Evolutionary conservation across 345 rosid species (phyloP), one percentile per base, ranked within the genome.

Genomic region (Firmiana major): DNA sequence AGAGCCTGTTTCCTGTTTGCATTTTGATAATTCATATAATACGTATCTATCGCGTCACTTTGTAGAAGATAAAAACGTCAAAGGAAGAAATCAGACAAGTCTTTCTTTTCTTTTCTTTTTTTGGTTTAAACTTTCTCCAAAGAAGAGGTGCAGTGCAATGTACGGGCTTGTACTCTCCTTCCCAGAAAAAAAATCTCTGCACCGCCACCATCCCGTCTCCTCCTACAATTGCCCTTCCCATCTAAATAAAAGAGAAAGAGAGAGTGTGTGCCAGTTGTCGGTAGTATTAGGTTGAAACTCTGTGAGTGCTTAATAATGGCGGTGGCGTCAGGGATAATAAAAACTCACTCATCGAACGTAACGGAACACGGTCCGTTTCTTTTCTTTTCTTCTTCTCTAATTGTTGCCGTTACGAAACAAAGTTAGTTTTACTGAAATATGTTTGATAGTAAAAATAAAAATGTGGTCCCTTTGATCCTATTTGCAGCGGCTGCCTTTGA

Each of bases 201-300:
- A 43, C n/a, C 46, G 11, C 49, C 49, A 40, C 28, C 16, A 53
- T 34, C n/a, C 31, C 7, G 0, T 43, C 34, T 43, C 49, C 31
- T 43, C 43, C n/a, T 16, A 67, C 43, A 43, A 67, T 65, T 65
- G 71, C 46, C 48, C 9, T 69, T 45, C 16, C 16, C 31, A 6
- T 12, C n/a, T 43, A 21, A 2, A 67, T 2, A n/a, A 46, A 68
- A 26, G 16, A 15, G 57, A 21, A 36, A 46, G 12, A 49, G 6
- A 17, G 9, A 26, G 12, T 24, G 81, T 77, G 72, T 71, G 59
- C 36, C 77, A 74, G 79, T 58, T 64, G 81, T 71, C 76, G 72
- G 72, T 62, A 1, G 65, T 21, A 40, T 31, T 45, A 67, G 49
- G 72, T 22, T 67, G 46, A 68, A 31, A 3, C 34, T 7, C 21